Evolutionary conservation across 768 basidiomycete genomes (phyloP).

Genomic region (Phanerodontia chrysosporium): DNA sequence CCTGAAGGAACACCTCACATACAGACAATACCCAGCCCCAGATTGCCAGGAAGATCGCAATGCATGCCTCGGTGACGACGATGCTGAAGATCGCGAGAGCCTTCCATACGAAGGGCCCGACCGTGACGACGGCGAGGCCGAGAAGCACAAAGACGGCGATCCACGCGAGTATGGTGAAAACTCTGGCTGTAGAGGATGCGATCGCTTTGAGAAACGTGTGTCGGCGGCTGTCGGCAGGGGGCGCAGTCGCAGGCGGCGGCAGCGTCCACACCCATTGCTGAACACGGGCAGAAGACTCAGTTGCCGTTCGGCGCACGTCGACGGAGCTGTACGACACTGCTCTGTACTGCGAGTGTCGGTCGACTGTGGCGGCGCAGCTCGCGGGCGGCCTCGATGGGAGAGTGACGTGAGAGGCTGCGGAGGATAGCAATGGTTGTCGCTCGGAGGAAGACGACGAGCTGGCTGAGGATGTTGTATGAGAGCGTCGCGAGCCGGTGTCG

Average conservation of each 20-base stretch:
- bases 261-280: background rate
- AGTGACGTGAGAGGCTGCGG: background rate
- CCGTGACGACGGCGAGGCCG: too few species aligned
- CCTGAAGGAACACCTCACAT: too few species aligned
- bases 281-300: background rate
- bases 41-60: too few species aligned
- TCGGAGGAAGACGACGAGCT: background rate
- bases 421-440: background rate
- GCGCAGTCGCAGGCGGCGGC: background rate
- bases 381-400: background rate
- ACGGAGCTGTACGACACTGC: background rate
- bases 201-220: background rate
- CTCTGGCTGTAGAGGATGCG: too few species aligned
- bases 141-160: too few species aligned
- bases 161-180: too few species aligned
- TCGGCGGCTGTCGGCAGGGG: background rate
- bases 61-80: too few species aligned
- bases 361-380: background rate
- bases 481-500: background rate
- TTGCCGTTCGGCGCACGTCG: background rate
- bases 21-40: too few species aligned
- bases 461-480: background rate
- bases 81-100: too few species aligned
- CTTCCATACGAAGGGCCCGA: too few species aligned
- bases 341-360: background rate